phyloP scores from a whole-genome alignment of 306 rosid species.

The Styphnolobium japonicum region DNA sequence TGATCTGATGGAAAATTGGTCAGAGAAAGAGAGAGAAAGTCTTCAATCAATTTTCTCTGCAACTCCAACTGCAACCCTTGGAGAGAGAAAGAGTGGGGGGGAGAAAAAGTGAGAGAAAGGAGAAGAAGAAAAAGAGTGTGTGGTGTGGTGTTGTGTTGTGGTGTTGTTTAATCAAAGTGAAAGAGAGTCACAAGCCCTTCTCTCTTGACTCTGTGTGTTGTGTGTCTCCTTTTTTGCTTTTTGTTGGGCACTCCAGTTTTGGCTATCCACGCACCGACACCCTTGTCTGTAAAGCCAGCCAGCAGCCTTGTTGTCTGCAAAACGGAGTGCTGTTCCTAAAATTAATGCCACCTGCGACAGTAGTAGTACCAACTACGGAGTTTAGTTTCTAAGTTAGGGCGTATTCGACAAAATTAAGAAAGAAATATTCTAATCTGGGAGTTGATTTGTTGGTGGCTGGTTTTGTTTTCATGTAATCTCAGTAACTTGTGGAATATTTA shows the following conservation, averaged over 20 bases:
- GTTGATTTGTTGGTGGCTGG: no score
- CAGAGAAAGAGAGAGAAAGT: neutral
- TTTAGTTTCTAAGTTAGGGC: neutral
- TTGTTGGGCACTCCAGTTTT: constrained; percentile 9
- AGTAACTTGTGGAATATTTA: no score
- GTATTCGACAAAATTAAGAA: constrained; percentile 16
- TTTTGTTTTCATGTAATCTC: no score
- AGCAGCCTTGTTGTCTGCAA: no score
- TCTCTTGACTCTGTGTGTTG: neutral
- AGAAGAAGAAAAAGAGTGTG: neutral
- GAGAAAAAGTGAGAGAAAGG: neutral
- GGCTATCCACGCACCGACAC: constrained; percentile 3
- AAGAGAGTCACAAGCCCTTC: neutral
- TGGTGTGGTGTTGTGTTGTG: neutral
- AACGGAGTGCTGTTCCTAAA: no score
- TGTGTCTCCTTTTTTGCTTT: neutral
- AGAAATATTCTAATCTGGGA: constrained; percentile 22
- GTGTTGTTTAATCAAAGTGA: constrained; percentile 12
- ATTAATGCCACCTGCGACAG: no score
- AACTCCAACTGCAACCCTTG: neutral
- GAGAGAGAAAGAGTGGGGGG: neutral
- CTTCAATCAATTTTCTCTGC: constrained; percentile 24
- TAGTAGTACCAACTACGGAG: constrained; percentile 4
- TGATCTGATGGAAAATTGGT: constrained; percentile 4
- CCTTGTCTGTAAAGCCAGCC: no score